A percentile compares a stretch with the other conserved stretches of the same genome.
Conservation (phyloP, 768 basidiomycete genomes). For the Lentinula aciculospora region DNA sequence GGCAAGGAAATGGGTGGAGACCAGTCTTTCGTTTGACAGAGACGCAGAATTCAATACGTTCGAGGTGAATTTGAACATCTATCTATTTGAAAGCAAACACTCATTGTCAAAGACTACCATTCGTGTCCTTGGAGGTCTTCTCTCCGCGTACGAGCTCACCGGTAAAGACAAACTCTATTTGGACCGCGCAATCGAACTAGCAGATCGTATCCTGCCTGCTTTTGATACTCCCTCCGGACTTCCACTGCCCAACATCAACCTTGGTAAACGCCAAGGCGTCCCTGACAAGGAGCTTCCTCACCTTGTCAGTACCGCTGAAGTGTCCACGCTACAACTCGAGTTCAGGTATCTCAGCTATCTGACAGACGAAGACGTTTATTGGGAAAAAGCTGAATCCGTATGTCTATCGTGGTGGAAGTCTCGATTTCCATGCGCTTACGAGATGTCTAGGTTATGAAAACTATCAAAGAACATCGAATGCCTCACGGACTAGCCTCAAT, state of each 20-base stretch:
- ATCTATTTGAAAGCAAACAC: neutral
- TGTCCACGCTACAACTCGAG: slow-evolving; percentile 86
- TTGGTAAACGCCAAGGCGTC: slow-evolving; percentile 54
- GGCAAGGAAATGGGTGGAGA: slow-evolving; percentile 72
- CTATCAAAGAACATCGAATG: slow-evolving; percentile 56
- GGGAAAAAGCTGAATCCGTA: slow-evolving; percentile 76
- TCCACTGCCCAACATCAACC: slow-evolving; percentile 76
- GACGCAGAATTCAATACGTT: slow-evolving; percentile 85
- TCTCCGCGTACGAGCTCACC: slow-evolving; percentile 81
- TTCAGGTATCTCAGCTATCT: slow-evolving; percentile 81
- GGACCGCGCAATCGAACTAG: slow-evolving; percentile 75
- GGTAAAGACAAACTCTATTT: slow-evolving; percentile 64
- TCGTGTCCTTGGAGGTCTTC: slow-evolving; percentile 83
- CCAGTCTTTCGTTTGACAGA: slow-evolving; percentile 65
- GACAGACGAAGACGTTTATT: slow-evolving; percentile 74
- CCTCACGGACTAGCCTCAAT: slow-evolving; percentile 79
- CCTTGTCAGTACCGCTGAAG: slow-evolving; percentile 77
- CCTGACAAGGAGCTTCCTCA: slow-evolving; percentile 54
- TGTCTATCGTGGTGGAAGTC: slow-evolving; percentile 2
- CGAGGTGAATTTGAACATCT: slow-evolving; percentile 50
- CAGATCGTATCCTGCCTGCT: slow-evolving; percentile 74
- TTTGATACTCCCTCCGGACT: slow-evolving; percentile 83
- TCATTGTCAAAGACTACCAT: slow-evolving; percentile 69
- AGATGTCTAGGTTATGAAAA: slow-evolving; percentile 49
- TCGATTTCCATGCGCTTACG: neutral